Conservation (phyloP, 2,329 filamentous ascomycete genomes). For the Tetracladium maxilliforme region DNA sequence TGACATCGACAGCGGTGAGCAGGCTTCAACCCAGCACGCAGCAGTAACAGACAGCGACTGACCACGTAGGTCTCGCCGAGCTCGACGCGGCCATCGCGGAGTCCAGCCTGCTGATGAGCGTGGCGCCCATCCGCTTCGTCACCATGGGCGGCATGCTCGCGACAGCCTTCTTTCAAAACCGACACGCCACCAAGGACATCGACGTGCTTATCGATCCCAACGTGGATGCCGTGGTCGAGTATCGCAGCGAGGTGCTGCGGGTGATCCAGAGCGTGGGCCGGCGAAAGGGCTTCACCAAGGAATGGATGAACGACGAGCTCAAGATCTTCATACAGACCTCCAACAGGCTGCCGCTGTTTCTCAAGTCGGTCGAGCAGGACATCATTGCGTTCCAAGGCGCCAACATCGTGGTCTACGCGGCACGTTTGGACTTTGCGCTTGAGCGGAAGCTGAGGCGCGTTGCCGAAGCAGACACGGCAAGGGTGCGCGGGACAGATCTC, state of each 20-base stretch:
- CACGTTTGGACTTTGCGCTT: constrained; percentile 10
- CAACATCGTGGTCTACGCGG: constrained; percentile 11
- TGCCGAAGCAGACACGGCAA: too few relatives aligned
- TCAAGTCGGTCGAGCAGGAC: constrained; percentile 9
- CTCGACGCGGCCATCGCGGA: constrained; percentile 10
- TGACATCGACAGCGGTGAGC: too few relatives aligned
- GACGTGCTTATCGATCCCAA: constrained; percentile 13
- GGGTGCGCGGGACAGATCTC: too few relatives aligned
- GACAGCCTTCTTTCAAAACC: constrained; percentile 9
- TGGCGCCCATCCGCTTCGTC: constrained; percentile 13
- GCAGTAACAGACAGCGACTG: too few relatives aligned
- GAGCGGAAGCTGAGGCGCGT: constrained; percentile 12
- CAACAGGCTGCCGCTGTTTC: constrained; percentile 8
- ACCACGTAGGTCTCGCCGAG: constrained; percentile 8
- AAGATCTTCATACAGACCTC: constrained; percentile 7
- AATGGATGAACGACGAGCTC: constrained; percentile 12
- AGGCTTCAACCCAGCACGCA: too few relatives aligned
- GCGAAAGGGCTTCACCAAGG: constrained; percentile 2
- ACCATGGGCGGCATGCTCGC: constrained; percentile 10
- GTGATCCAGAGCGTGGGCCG: constrained; percentile 6
- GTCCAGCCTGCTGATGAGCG: constrained; percentile 11
- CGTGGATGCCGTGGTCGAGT: constrained; percentile 8
- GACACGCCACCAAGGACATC: constrained; percentile 9
- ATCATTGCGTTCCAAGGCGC: constrained; percentile 9
- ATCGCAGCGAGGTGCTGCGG: constrained; percentile 6